These are phyloP conservation scores for Laburnicola sp. DNA, from an alignment of 2,329 filamentous ascomycete species.

Conservation along the genomic window DNA sequence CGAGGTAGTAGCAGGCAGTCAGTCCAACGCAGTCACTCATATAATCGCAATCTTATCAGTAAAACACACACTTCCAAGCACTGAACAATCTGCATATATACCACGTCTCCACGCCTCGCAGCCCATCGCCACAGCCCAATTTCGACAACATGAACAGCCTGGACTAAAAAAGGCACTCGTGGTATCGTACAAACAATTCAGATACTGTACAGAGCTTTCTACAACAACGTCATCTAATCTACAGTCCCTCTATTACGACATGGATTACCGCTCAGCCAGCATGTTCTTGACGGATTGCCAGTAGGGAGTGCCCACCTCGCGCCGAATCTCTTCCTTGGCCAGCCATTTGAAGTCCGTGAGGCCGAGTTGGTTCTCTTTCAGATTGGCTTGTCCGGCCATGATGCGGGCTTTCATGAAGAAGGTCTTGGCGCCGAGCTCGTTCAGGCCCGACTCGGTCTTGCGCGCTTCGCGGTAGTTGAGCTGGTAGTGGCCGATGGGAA, in stretches of 20 bases:
- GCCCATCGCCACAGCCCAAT: too few relatives aligned
- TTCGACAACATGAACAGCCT: too few relatives aligned
- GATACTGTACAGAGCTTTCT: slow-evolving; percentile 21
- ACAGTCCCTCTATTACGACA: slow-evolving; percentile 7
- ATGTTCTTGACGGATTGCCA: slow-evolving; percentile 78
- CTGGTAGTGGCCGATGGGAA: slow-evolving; percentile 80
- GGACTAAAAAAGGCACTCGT: too few relatives aligned
- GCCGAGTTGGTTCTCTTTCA: slow-evolving; percentile 70
- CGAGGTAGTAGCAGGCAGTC: too few relatives aligned
- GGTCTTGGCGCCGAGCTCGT: slow-evolving; percentile 72
- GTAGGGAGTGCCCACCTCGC: slow-evolving; percentile 68
- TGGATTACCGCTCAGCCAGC: slow-evolving; percentile 75
- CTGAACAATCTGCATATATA: too few relatives aligned
- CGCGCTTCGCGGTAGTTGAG: slow-evolving; percentile 53
- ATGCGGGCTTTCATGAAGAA: slow-evolving; percentile 98
- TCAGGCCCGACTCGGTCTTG: slow-evolving; percentile 23
- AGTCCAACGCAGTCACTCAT: too few relatives aligned
- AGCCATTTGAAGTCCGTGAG: slow-evolving; percentile 89
- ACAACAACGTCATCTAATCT: slow-evolving; percentile 16
- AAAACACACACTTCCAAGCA: too few relatives aligned
- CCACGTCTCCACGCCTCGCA: too few relatives aligned
- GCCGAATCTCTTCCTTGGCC: slow-evolving; percentile 81
- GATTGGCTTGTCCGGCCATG: slow-evolving; percentile 91
- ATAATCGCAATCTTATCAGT: too few relatives aligned
- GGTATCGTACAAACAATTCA: background rate